Evolutionary conservation across 176 grass and related monocot species (phyloP).

Genomic region (Musa beccarii): DNA sequence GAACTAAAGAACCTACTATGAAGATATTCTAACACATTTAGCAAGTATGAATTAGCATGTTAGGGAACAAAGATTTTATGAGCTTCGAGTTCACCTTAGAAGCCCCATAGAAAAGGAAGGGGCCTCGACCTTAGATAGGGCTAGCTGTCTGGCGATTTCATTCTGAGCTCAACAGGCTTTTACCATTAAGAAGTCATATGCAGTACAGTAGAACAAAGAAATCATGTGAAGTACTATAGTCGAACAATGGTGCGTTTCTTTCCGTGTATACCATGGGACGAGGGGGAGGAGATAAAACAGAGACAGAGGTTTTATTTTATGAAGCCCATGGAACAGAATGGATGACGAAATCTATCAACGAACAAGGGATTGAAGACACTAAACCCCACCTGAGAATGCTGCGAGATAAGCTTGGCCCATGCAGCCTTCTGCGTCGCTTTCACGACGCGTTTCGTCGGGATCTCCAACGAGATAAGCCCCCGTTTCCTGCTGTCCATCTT

Average conservation of each 20-base stretch:
- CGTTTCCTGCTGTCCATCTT: conserved; percentile 30
- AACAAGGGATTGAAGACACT: not conserved
- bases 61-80: too few relatives aligned
- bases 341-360: conserved; percentile 10
- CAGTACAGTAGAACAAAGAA: not conserved
- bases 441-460: conserved; percentile 15
- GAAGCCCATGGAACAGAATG: not conserved
- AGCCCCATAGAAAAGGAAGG: too few relatives aligned
- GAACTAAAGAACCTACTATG: too few relatives aligned
- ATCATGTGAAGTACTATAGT: not conserved
- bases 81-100: too few relatives aligned
- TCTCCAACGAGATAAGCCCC: not conserved
- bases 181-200: too few relatives aligned
- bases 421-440: conserved; percentile 33
- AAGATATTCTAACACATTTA: too few relatives aligned
- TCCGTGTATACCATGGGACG: not conserved
- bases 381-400: conserved; percentile 54
- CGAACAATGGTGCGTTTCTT: not conserved
- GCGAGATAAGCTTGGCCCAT: conserved; percentile 93
- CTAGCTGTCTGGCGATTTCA: too few relatives aligned
- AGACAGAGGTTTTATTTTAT: not conserved
- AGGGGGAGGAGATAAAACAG: not conserved
- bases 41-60: too few relatives aligned
- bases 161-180: too few relatives aligned
- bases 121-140: too few relatives aligned